Evolutionary conservation across 2,329 filamentous ascomycete genomes (phyloP).

Genomic region (Dactylellina haptotyla): DNA sequence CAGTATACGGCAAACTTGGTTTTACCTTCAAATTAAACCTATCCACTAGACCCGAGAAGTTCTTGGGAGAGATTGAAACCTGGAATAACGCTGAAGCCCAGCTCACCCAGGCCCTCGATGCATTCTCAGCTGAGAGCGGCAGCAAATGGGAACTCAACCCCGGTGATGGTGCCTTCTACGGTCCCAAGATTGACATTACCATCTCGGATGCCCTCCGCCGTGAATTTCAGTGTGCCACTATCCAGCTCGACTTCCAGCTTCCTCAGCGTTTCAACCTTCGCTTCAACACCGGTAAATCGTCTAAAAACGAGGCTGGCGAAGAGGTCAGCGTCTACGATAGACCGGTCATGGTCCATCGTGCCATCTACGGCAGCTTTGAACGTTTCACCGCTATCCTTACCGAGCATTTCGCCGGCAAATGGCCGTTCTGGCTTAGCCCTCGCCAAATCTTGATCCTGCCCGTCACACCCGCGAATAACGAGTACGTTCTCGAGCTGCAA

Average conservation of each 20-base stretch:
- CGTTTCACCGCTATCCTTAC: constrained; percentile 78
- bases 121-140: constrained; percentile 73
- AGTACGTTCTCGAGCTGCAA: constrained; percentile 80
- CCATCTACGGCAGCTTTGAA: constrained; percentile 77
- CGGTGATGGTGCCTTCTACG: constrained; percentile 97
- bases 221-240: constrained; percentile 90
- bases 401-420: constrained; percentile 86
- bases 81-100: constrained; percentile 90
- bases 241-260: constrained; percentile 91
- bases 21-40: constrained; percentile 95
- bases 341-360: constrained; percentile 87
- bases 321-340: constrained; percentile 70
- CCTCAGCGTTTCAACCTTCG: constrained; percentile 87
- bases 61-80: constrained; percentile 82
- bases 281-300: constrained; percentile 78
- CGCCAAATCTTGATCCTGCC: constrained; percentile 82
- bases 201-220: constrained; percentile 87
- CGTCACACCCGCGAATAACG: constrained; percentile 75
- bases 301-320: constrained; percentile 61
- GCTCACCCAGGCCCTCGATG: constrained; percentile 79
- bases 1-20: constrained; percentile 82
- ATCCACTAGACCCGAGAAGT: constrained; percentile 89
- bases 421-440: constrained; percentile 90
- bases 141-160: constrained; percentile 88
- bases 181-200: constrained; percentile 97